A percentile compares a stretch with the other conserved stretches of the same genome.
These are phyloP conservation scores for Amanita fuliginea DNA, from an alignment of 768 basidiomycete species.

Conservation along the genomic window DNA sequence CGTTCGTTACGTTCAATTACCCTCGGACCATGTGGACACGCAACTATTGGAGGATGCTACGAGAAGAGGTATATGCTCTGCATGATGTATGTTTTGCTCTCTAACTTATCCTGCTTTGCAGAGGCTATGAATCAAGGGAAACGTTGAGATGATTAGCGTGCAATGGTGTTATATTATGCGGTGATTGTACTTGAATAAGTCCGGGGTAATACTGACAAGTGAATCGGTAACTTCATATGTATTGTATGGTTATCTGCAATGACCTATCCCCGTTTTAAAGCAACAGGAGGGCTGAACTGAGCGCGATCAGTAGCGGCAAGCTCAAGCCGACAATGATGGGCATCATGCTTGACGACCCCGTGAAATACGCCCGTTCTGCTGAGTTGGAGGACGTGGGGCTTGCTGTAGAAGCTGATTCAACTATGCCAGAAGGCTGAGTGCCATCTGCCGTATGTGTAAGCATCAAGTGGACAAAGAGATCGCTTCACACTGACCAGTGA, in stretches of 20 bases:
- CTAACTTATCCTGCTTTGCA: slow-evolving; percentile 12
- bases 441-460: slow-evolving; percentile 21
- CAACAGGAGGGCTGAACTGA: neutral
- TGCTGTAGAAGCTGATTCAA: slow-evolving; percentile 19
- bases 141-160: slow-evolving; percentile 16
- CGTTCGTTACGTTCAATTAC: slow-evolving; percentile 93
- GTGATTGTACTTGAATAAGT: too few species aligned
- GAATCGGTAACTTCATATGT: neutral
- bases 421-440: slow-evolving; percentile 22
- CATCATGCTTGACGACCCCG: neutral
- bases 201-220: neutral
- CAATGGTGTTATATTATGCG: too few species aligned
- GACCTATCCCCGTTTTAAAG: neutral
- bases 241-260: neutral
- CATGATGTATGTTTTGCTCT: neutral
- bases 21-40: slow-evolving; percentile 88
- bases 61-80: slow-evolving; percentile 59
- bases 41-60: slow-evolving; percentile 95
- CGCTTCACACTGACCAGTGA: slow-evolving; percentile 31
- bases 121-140: slow-evolving; percentile 38
- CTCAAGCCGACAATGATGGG: neutral
- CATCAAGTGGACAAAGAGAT: neutral
- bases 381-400: slow-evolving; percentile 10
- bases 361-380: slow-evolving; percentile 6
- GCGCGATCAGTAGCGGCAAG: neutral